phyloP scores from a whole-genome alignment of 2,329 filamentous ascomycete genomes.

The Scedosporium dehoogii region DNA sequence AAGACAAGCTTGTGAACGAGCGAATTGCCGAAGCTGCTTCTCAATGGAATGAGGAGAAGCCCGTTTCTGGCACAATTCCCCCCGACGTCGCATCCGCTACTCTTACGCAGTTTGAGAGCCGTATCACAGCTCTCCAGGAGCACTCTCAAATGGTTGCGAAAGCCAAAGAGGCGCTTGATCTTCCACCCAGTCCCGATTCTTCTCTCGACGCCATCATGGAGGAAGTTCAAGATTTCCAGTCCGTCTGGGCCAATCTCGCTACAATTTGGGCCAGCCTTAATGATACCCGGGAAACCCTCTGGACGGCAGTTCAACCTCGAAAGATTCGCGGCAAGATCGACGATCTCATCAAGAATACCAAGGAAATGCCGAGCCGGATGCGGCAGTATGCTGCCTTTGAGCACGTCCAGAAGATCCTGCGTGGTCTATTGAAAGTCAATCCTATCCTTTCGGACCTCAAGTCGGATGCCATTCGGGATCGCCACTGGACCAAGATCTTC shows the following conservation, averaged over 20 bases:
- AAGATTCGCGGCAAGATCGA: constrained; percentile 88
- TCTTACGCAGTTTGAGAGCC: constrained; percentile 70
- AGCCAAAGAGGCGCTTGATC: constrained; percentile 91
- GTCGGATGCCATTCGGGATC: constrained; percentile 89
- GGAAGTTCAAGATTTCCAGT: constrained; percentile 97
- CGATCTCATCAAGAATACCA: constrained; percentile 91
- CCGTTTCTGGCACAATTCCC: constrained; percentile 86
- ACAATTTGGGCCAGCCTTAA: constrained; percentile 96
- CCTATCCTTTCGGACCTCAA: constrained; percentile 80
- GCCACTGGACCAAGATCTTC: constrained; percentile 97
- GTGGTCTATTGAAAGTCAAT: constrained; percentile 85
- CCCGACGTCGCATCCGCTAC: constrained; percentile 81
- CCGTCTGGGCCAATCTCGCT: constrained; percentile 90
- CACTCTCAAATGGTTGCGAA: constrained; percentile 91
- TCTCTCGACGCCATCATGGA: constrained; percentile 80
- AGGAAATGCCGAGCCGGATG: constrained; percentile 98
- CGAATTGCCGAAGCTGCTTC: constrained; percentile 76
- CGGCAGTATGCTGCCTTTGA: constrained; percentile 99
- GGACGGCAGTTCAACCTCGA: constrained; percentile 90
- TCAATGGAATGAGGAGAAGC: constrained; percentile 95
- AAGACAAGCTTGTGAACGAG: constrained; percentile 83
- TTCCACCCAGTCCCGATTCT: constrained; percentile 70
- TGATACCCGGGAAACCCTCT: constrained; percentile 82
- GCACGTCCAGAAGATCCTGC: constrained; percentile 86
- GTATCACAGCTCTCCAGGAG: constrained; percentile 74